Base-by-base conservation (phyloP, 495 filamentous ascomycete species). In the Cercophora sp. region DNA sequence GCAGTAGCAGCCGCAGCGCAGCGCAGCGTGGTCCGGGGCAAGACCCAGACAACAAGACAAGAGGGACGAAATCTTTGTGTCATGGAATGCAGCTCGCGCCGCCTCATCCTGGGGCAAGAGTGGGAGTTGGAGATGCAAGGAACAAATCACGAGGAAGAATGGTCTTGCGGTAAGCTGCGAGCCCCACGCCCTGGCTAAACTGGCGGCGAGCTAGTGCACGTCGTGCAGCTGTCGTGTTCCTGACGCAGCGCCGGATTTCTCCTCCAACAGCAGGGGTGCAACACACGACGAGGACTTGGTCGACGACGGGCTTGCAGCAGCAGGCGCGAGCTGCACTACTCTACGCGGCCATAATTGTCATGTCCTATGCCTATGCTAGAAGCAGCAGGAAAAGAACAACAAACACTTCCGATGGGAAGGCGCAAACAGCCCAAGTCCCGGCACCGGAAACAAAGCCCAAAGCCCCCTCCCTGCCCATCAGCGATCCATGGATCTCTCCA, bases 81-180 rank as follows among this genome's bases (percentile, higher is more conserved):
- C 65, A 70, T 70, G 52, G 52, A 57, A 64, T 66, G 61, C 55
- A 59, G 47, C 43, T 36, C 24, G 40, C 41, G 54, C 43, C 36
- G 48, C 51, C 51, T 49, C 57, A 55, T 64, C 51, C 58, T 62
- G 56, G 52, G 31, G 41, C 34, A 48, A 54, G 61, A 57, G 63
- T 65, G 63, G 65, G 67, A 68, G 65, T 55, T 59, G 57, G 40
- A 27, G 49, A 60, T 63, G 67, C 53, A 52, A 56, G 57, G 63
- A 46, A 60, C 67, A 70, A 68, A 70, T 70, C 67, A 70, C 55
- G 58, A 51, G 42, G 29, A 49, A 51, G 54, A 13, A 48, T 19
- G 32, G 44, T 22, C 10, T 51, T 49, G 47, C 52, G 51, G 43
- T 54, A 43, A 27, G 22, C 32, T 46, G 22, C 22, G 52, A 51